Evolutionary conservation across 2,329 filamentous ascomycete genomes (phyloP).

Genomic region (Pestalotiopsis sp.): DNA sequence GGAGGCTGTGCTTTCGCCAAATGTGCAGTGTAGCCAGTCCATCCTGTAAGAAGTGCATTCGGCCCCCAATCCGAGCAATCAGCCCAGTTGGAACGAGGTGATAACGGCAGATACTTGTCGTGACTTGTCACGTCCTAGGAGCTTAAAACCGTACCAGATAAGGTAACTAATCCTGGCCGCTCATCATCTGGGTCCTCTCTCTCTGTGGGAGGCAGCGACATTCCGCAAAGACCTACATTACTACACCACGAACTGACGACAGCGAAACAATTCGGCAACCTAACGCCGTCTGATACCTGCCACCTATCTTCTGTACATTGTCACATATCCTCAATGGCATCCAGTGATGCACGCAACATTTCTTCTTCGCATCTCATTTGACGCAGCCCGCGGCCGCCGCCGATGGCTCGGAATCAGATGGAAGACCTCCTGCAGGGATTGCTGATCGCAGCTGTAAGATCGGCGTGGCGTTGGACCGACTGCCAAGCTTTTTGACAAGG

Average conservation of each 20-base stretch:
- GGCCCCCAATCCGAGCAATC: background rate
- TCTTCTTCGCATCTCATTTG: background rate
- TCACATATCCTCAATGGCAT: background rate
- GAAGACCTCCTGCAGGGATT: constrained; percentile 5
- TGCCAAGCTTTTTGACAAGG: constrained; percentile 13
- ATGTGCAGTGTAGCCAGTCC: background rate
- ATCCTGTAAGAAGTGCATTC: background rate
- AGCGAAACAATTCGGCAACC: no score
- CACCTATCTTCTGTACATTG: background rate
- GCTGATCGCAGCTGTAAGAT: constrained; percentile 12
- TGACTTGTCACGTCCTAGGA: background rate
- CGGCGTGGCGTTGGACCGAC: constrained; percentile 14
- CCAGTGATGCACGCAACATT: background rate
- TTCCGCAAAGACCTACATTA: background rate
- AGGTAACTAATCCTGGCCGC: constrained; percentile 2
- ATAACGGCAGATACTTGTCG: constrained; percentile 5
- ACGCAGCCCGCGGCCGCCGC: background rate
- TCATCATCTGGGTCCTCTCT: background rate
- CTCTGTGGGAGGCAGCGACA: background rate
- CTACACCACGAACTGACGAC: background rate
- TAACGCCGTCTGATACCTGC: background rate
- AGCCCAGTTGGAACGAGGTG: background rate
- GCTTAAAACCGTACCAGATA: background rate
- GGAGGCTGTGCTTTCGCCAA: background rate
- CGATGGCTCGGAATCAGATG: constrained; percentile 1